Evolutionary conservation across 116 monocot species (phyloP).

Genomic region (Dioscorea cayenensis): DNA sequence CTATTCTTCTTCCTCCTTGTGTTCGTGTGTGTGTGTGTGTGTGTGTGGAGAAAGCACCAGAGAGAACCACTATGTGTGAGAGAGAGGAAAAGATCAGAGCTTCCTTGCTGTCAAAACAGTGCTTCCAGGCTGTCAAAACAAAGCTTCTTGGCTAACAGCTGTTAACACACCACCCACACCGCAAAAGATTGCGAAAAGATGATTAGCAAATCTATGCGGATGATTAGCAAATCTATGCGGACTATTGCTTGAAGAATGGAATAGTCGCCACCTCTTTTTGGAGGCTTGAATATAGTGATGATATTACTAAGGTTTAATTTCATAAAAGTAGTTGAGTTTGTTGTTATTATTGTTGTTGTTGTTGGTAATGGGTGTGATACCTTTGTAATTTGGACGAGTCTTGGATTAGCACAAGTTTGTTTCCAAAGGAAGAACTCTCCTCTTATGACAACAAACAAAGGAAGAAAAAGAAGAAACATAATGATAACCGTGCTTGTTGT

Average conservation of each 20-base stretch:
- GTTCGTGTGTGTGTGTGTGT: too few relatives aligned
- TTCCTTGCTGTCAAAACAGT: too few relatives aligned
- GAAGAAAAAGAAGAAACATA: slow-evolving; percentile 21
- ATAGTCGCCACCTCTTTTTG: slow-evolving; percentile 15
- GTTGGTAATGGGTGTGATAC: background rate
- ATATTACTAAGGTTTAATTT: too few relatives aligned
- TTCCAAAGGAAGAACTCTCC: background rate
- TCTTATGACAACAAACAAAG: slow-evolving; percentile 16
- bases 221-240: slow-evolving; percentile 15
- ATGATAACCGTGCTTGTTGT: background rate
- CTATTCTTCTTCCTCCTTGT: too few relatives aligned
- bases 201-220: slow-evolving; percentile 19
- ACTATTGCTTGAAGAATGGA: slow-evolving; percentile 13
- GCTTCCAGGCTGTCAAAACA: too few relatives aligned
- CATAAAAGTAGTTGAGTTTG: too few relatives aligned
- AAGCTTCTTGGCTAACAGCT: too few relatives aligned
- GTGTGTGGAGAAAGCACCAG: too few relatives aligned
- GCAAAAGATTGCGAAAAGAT: slow-evolving; percentile 6
- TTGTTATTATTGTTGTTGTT: background rate
- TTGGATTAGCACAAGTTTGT: background rate
- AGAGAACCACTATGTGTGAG: too few relatives aligned
- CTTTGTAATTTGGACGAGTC: background rate
- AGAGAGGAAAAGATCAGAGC: too few relatives aligned
- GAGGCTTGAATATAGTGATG: slow-evolving; percentile 1
- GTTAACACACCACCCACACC: slow-evolving; percentile 18